These are phyloP conservation scores for Lodderomyces pseudojiufengensis DNA, from an alignment of 1,139 yeast species.

Conservation along the genomic window DNA sequence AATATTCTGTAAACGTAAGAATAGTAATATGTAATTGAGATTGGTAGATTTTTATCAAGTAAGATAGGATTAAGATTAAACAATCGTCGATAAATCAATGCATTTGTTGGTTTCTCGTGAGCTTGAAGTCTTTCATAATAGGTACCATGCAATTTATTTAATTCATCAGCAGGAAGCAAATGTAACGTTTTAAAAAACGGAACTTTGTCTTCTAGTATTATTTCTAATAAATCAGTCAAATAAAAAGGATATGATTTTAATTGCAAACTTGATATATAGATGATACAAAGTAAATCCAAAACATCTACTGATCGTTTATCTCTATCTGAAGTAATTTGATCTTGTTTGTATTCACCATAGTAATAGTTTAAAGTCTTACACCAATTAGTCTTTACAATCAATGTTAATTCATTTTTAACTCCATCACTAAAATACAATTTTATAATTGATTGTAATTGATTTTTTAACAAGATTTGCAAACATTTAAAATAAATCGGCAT, in stretches of 20 bases:
- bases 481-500: constrained; percentile 43
- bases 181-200: constrained; percentile 37
- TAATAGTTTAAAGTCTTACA: constrained; percentile 13
- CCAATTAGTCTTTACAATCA: constrained; percentile 53
- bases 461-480: constrained; percentile 52
- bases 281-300: constrained; percentile 31
- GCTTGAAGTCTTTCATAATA: constrained; percentile 28
- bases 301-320: constrained; percentile 10
- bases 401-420: constrained; percentile 34
- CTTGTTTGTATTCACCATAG: constrained; percentile 9
- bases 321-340: constrained; percentile 7
- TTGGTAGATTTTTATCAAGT: constrained; percentile 1
- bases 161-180: constrained; percentile 23
- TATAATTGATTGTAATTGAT: constrained; percentile 36
- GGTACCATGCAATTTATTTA: constrained; percentile 23
- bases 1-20: constrained; percentile 31
- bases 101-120: constrained; percentile 24
- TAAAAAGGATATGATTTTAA: constrained; percentile 37
- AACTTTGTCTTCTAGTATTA: constrained; percentile 29
- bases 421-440: constrained; percentile 11
- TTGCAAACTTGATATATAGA: constrained; percentile 37
- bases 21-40: constrained; percentile 28
- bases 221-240: constrained; percentile 29
- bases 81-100: constrained; percentile 20
- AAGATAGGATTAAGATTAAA: background rate